phyloP scores from a whole-genome alignment of 495 filamentous ascomycete species.

The Podospora didyma region DNA sequence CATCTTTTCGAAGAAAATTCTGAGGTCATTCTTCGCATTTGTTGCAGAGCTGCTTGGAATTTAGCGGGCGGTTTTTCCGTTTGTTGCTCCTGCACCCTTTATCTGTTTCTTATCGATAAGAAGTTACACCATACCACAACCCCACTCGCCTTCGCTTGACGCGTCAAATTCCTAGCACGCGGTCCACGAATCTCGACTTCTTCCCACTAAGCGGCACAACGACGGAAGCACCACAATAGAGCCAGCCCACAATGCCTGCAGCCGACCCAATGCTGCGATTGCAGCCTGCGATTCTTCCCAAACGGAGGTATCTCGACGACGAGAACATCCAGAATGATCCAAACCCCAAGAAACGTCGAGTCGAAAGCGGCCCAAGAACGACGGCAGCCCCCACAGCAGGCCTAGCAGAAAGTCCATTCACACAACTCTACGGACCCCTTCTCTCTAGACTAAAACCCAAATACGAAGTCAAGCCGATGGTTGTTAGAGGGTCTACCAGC shows the following conservation, averaged over 20 bases:
- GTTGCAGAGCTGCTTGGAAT: too few relatives aligned
- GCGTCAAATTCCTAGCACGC: neutral
- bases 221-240: neutral
- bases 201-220: neutral
- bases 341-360: constrained; percentile 17
- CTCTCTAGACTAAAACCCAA: constrained; percentile 23
- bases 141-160: constrained; percentile 6
- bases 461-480: constrained; percentile 39
- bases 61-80: too few relatives aligned
- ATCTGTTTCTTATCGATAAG: constrained; percentile 8
- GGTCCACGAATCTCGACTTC: neutral
- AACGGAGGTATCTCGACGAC: constrained; percentile 21
- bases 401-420: constrained; percentile 3
- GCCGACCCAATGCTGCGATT: neutral
- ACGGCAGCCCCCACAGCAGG: constrained; percentile 6
- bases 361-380: neutral
- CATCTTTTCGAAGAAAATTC: too few relatives aligned
- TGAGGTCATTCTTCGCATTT: too few relatives aligned
- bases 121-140: neutral
- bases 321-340: neutral
- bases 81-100: neutral
- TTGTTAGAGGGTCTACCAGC: constrained; percentile 52
- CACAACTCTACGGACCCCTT: constrained; percentile 21
- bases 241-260: constrained; percentile 1
- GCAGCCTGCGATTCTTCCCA: neutral